phyloP scores from a whole-genome alignment of 495 filamentous ascomycete species.

The Hypoxylon cercidicola region DNA sequence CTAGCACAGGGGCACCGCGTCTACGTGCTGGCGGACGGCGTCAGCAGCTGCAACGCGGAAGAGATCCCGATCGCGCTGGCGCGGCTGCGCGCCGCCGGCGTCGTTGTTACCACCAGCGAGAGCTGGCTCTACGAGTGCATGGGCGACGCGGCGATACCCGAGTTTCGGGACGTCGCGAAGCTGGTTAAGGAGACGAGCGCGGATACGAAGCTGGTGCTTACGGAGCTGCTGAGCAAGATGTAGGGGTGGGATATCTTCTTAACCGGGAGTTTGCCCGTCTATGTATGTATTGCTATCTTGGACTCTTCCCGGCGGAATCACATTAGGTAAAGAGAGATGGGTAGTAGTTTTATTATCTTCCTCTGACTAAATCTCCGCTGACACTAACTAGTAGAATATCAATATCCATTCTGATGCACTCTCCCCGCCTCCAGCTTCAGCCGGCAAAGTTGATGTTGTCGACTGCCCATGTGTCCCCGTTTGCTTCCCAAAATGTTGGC shows the following conservation, averaged over 20 bases:
- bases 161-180: slow-evolving; percentile 78
- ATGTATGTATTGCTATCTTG: no score
- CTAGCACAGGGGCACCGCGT: slow-evolving; percentile 78
- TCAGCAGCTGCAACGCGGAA: slow-evolving; percentile 83
- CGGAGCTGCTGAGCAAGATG: slow-evolving; percentile 73
- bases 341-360: no score
- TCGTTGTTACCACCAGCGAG: slow-evolving; percentile 87
- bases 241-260: slow-evolving; percentile 48
- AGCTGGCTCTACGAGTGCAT: slow-evolving; percentile 92
- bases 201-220: slow-evolving; percentile 71
- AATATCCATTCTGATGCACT: no score
- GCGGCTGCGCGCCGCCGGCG: slow-evolving; percentile 78
- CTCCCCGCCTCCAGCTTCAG: no score
- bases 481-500: no score
- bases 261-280: no score
- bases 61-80: slow-evolving; percentile 84
- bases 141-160: slow-evolving; percentile 80
- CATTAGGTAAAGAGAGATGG: no score
- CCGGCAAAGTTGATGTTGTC: no score
- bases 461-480: no score
- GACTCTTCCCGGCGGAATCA: no score
- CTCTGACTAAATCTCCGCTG: no score
- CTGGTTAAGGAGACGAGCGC: slow-evolving; percentile 81
- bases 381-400: no score
- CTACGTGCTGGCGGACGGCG: slow-evolving; percentile 91